phyloP scores from a whole-genome alignment of 2,329 filamentous ascomycete species.

The Akanthomyces muscarius region DNA sequence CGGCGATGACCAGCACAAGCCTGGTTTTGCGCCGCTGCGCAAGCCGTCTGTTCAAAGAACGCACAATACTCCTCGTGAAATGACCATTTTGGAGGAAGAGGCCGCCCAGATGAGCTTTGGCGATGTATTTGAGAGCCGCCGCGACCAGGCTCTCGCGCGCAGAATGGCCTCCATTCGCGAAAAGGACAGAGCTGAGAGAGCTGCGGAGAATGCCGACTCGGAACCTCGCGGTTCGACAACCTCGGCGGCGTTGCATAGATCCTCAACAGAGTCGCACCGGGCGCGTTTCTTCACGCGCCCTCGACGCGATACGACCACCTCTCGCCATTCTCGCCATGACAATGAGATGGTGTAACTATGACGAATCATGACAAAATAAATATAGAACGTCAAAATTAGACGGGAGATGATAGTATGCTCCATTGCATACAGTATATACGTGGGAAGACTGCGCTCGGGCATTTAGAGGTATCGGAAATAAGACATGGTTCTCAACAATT shows the following conservation, averaged over 20 bases:
- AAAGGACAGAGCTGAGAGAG: constrained; percentile 30
- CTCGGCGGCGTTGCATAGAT: constrained; percentile 8
- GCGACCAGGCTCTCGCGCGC: constrained; percentile 32
- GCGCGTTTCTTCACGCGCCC: constrained; percentile 9
- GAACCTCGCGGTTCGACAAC: constrained; percentile 16
- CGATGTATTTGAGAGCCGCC: constrained; percentile 43
- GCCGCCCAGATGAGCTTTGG: constrained; percentile 38
- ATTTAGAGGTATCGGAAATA: neutral
- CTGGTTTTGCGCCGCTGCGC: constrained; percentile 15
- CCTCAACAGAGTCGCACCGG: constrained; percentile 17
- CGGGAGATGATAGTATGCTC: neutral
- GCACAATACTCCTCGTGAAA: constrained; percentile 18
- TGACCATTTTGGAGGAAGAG: constrained; percentile 26
- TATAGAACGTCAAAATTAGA: neutral
- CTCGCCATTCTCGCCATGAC: constrained; percentile 7
- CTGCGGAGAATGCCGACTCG: constrained; percentile 7
- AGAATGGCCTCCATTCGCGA: constrained; percentile 37
- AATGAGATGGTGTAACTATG: constrained; percentile 11
- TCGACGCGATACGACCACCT: constrained; percentile 6
- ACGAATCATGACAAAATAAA: neutral
- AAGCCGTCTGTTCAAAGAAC: constrained; percentile 11
- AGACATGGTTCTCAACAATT: neutral
- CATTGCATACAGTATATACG: neutral
- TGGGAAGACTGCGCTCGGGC: neutral
- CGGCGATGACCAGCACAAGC: constrained; percentile 16